Percentiles rank a stretch among this genome's conserved stretches.
These are phyloP conservation scores for Colletotrichum karsti DNA, from an alignment of 2,329 filamentous ascomycete genomes.

Conservation along the genomic window DNA sequence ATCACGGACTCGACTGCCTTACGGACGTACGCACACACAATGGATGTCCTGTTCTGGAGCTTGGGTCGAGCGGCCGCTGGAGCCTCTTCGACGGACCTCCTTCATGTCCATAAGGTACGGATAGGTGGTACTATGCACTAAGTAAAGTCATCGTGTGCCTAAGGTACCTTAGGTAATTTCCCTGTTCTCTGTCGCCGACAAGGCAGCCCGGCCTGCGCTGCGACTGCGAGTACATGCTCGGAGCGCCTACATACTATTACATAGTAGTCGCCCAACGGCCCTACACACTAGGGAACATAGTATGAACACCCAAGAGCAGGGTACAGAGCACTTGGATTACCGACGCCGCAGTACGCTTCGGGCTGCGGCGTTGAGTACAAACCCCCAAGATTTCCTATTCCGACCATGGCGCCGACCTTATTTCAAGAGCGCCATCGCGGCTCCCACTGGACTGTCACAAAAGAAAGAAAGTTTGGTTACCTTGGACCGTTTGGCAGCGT, in stretches of 20 bases:
- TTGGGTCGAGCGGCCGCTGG: not conserved
- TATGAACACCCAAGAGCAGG: no score
- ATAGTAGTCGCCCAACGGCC: no score
- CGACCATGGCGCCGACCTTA: not conserved
- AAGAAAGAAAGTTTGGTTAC: no score
- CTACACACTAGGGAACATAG: no score
- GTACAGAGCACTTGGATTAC: no score
- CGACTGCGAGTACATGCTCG: no score
- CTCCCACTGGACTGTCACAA: not conserved
- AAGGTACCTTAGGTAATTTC: not conserved
- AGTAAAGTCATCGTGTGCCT: no score
- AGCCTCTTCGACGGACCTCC: not conserved
- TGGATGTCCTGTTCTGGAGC: not conserved
- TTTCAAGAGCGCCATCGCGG: not conserved
- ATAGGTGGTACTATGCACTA: no score
- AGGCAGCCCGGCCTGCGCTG: not conserved
- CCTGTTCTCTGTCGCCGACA: not conserved
- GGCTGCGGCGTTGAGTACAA: not conserved
- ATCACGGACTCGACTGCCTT: not conserved
- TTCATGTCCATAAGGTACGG: no score
- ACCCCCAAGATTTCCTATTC: not conserved
- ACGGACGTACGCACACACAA: conserved; percentile 5
- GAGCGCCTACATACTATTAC: no score
- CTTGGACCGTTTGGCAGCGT: no score
- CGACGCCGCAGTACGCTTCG: not conserved